Evolutionary conservation across 225 moss, liverwort and hornwort species (phyloP).

Genomic region (Neckera pumila): DNA sequence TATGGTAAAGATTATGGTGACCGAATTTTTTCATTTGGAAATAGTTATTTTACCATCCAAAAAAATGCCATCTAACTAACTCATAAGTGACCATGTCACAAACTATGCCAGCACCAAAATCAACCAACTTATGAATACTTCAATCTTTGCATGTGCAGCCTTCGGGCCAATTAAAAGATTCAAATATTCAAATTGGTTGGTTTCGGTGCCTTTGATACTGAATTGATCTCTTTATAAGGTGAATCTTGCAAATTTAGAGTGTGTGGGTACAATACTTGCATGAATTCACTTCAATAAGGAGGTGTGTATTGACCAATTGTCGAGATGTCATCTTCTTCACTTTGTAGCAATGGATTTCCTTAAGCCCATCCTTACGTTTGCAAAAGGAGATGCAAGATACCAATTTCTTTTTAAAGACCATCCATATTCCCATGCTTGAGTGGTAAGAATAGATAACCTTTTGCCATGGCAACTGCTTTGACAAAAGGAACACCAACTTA

Average conservation of each 20-base stretch:
- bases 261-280: fast-evolving
- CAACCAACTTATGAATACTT: too few species aligned
- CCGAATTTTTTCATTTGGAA: not conserved
- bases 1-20: not conserved
- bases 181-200: not conserved
- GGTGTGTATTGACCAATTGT: not conserved
- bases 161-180: too few species aligned
- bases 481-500: fast-evolving
- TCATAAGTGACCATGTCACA: not conserved
- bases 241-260: not conserved
- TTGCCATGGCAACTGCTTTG: fast-evolving
- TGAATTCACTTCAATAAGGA: not conserved
- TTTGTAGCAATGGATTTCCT: not conserved
- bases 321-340: not conserved
- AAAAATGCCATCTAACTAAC: not conserved
- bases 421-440: fast-evolving
- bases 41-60: not conserved
- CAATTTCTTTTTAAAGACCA: not conserved
- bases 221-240: fast-evolving
- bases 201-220: fast-evolving
- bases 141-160: too few species aligned
- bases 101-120: too few species aligned
- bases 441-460: fast-evolving
- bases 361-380: not conserved
- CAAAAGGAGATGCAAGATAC: fast-evolving